Base-by-base conservation (phyloP, 2,329 filamentous ascomycete species). In the Stemphylium beticola region DNA sequence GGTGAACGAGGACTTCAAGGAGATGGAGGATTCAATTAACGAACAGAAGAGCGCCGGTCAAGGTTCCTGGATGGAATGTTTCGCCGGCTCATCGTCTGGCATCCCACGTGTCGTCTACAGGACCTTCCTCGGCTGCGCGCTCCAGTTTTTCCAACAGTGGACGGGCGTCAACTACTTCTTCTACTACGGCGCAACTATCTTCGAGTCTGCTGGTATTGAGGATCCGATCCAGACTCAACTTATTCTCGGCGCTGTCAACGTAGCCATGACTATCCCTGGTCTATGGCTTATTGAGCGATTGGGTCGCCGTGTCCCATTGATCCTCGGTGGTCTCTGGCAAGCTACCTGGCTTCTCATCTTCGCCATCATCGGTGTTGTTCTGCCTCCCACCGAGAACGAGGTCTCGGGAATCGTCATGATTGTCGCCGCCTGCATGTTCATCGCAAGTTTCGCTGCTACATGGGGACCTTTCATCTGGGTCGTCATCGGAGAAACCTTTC, bases 371-470 rank as follows among this genome's bases (percentile, higher is more conserved):
- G 69, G 69, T 38, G 64, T 87, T 84, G 67, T 66, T 4, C 59
- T 64, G 18, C 69, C 67, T 4, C 69, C 70, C 2, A 68, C 61
- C 4, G 66, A 74, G n/a, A 44, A 72, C 50, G 42, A 74, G 9
- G 72, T 76, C 0, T 80, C 85, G 11, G 88, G 88, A 10, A 84
- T 85, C 5, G 82, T 87, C 56, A 87, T 91, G 83, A 90, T 92
- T 61, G 85, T 89, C 9, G 85, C 88, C 49, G 86, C 88, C 2
- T 90, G 86, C 74, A 84, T 91, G 78, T 92, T 91, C 75, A 91
- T 92, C 51, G 83, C 85, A 43, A 87, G 84, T 1, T 92, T 90
- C 62, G 88, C 88, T 22, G 77, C 79, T 39, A 89, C 87, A 2
- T 91, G 69, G 68, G 88, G 87, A 11, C 87, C 87, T 0, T 80